These are phyloP conservation scores for Rhynchosporium graminicola DNA, from an alignment of 2,329 filamentous ascomycete genomes.

Conservation along the genomic window DNA sequence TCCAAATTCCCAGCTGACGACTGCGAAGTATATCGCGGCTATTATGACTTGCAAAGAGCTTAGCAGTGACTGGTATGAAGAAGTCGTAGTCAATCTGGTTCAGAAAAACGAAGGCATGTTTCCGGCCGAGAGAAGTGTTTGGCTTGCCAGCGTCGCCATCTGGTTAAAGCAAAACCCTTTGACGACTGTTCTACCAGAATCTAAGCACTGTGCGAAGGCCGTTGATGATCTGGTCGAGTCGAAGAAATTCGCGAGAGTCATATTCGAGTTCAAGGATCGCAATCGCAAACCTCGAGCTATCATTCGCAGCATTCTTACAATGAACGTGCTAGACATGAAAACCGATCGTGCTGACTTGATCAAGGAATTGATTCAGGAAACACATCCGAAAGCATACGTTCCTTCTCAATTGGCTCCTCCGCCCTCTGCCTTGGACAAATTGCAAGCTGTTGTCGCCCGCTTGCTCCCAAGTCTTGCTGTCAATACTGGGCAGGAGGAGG, in stretches of 20 bases:
- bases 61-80: conserved; percentile 21
- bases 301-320: conserved; percentile 27
- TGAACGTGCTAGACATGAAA: conserved; percentile 22
- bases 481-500: not conserved
- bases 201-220: conserved; percentile 30
- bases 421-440: conserved; percentile 24
- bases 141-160: conserved; percentile 35
- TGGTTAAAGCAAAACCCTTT: conserved; percentile 34
- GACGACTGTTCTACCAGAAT: conserved; percentile 31
- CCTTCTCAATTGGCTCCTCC: conserved; percentile 35
- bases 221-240: conserved; percentile 33
- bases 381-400: conserved; percentile 34
- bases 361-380: conserved; percentile 29
- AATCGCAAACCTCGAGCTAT: conserved; percentile 16
- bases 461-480: conserved; percentile 4
- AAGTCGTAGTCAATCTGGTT: conserved; percentile 30
- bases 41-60: conserved; percentile 1
- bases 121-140: conserved; percentile 37
- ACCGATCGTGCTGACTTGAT: conserved; percentile 23
- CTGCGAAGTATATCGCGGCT: conserved; percentile 3
- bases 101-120: conserved; percentile 34
- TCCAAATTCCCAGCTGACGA: not conserved
- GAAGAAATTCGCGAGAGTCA: conserved; percentile 24
- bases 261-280: conserved; percentile 25
- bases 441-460: conserved; percentile 24